phyloP scores from a whole-genome alignment of 805 yeast species.

The Zygosaccharomyces gambellarensis region DNA sequence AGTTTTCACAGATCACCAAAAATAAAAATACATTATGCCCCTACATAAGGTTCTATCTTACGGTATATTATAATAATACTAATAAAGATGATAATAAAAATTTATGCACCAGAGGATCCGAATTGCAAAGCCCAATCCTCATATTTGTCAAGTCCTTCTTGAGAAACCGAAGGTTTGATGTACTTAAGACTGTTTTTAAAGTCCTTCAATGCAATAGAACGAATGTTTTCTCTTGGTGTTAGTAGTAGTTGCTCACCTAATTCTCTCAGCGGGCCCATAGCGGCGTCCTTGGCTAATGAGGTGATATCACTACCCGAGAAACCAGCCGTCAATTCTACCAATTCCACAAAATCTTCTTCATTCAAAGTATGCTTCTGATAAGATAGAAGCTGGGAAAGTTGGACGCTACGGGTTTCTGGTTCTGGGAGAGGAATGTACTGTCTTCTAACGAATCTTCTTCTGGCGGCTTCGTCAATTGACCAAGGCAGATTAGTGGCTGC shows the following conservation, averaged over 20 bases:
- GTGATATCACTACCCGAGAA: conserved; percentile 94
- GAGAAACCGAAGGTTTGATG: conserved; percentile 83
- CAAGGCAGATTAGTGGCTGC: conserved; percentile 97
- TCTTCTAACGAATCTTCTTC: conserved; percentile 85
- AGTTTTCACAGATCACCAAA: too few relatives aligned
- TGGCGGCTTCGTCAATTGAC: conserved; percentile 96
- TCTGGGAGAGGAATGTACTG: conserved; percentile 95
- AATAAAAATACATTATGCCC: neutral
- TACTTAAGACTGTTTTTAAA: conserved; percentile 70
- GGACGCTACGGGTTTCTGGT: conserved; percentile 68
- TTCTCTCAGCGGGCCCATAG: conserved; percentile 93
- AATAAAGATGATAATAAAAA: neutral
- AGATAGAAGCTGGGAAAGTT: conserved; percentile 59
- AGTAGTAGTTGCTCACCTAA: conserved; percentile 77
- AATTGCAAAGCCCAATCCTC: conserved; percentile 85
- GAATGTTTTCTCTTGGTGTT: conserved; percentile 64
- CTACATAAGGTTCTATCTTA: neutral
- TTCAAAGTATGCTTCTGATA: conserved; percentile 68
- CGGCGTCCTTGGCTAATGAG: conserved; percentile 91
- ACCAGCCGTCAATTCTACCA: conserved; percentile 67
- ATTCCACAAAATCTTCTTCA: conserved; percentile 54
- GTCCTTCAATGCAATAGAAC: conserved; percentile 70
- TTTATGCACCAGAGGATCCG: conserved; percentile 81
- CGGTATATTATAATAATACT: neutral
- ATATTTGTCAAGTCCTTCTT: conserved; percentile 70